Conservation (phyloP, 1,284 basidiomycete genomes). For the Ustilago xerochloae region DNA sequence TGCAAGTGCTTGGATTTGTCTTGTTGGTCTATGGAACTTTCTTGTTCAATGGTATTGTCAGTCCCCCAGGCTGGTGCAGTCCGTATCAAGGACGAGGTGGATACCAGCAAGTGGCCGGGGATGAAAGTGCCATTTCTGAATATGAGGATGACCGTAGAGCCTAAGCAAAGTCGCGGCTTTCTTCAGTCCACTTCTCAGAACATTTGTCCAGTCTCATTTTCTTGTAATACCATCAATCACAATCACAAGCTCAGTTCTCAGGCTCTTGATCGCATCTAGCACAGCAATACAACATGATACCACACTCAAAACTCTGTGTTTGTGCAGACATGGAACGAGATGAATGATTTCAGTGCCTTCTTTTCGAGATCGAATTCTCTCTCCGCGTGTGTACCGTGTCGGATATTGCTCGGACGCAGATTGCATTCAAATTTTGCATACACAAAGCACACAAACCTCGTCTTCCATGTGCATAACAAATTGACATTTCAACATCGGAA, state of each 20-base stretch:
- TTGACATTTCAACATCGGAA: not conserved
- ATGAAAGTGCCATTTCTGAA: slow-evolving; percentile 13
- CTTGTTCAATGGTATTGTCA: slow-evolving; percentile 65
- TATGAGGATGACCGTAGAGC: not conserved
- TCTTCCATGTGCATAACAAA: not conserved
- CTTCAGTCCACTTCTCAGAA: not conserved
- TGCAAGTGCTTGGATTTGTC: slow-evolving; percentile 89
- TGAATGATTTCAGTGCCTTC: too few relatives aligned
- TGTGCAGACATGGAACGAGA: too few relatives aligned
- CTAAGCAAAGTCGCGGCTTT: not conserved
- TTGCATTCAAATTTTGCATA: too few relatives aligned
- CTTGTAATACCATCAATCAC: slow-evolving; percentile 14
- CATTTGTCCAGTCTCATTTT: not conserved
- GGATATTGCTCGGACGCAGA: too few relatives aligned
- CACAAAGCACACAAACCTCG: not conserved
- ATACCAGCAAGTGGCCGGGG: slow-evolving; percentile 13
- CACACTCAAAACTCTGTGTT: not conserved
- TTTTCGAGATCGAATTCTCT: too few relatives aligned
- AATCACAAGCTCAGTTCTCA: not conserved
- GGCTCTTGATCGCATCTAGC: not conserved
- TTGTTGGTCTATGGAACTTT: slow-evolving; percentile 81
- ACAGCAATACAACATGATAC: not conserved
- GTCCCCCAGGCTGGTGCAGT: slow-evolving; percentile 47
- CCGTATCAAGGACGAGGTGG: not conserved
- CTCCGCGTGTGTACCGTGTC: too few relatives aligned